Conservation (phyloP, 345 rosid genomes). For the Arabidopsis thaliana region DNA sequence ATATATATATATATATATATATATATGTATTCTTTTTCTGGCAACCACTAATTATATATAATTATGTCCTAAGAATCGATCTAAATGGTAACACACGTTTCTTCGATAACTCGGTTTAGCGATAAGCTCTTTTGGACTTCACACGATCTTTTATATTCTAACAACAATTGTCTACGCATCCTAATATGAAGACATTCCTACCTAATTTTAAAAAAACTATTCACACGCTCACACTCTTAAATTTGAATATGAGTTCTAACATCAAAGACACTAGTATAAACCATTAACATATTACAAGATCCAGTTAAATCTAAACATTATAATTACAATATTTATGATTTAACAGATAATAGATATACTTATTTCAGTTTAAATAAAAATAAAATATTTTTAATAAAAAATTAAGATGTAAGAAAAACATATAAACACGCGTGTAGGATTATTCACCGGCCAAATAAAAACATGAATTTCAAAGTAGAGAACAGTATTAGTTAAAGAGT, state of each 20-base stretch:
- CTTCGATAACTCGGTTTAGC: conserved; percentile 37
- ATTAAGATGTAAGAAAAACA: not conserved
- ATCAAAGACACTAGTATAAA: not conserved
- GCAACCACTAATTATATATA: conserved; percentile 33
- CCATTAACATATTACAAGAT: not conserved
- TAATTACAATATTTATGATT: not conserved
- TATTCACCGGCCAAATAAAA: conserved; percentile 6
- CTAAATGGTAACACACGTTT: conserved; percentile 36
- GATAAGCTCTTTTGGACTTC: conserved; percentile 39
- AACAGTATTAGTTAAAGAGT: not conserved
- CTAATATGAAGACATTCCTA: conserved; percentile 13
- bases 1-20: not conserved
- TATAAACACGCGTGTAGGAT: not conserved
- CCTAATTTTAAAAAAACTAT: not conserved
- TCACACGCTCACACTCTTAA: not conserved
- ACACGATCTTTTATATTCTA: conserved; percentile 30
- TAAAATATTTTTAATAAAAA: not conserved
- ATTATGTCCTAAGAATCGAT: conserved; percentile 12
- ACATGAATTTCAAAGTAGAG: not conserved
- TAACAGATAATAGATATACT: too few relatives aligned
- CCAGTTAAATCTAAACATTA: not conserved
- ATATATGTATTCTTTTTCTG: not conserved
- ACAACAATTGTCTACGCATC: conserved; percentile 32
- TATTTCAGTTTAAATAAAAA: not conserved
- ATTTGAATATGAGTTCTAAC: not conserved